Evolutionary conservation across 2,329 filamentous ascomycete species (phyloP).

Genomic region (Penicillium janthinellum): DNA sequence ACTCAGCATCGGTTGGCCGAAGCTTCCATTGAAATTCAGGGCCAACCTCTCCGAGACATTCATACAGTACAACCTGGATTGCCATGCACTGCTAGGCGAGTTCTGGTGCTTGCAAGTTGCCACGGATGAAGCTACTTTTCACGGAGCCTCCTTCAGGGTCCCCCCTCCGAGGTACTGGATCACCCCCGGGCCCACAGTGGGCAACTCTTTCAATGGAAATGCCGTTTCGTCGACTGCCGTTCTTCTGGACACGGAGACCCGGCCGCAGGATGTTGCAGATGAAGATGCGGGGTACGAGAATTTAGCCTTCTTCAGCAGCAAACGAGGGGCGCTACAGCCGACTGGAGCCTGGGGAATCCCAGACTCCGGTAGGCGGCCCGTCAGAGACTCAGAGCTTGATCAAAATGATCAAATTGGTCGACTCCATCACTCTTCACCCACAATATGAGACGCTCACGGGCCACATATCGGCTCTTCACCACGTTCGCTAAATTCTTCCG

Average conservation of each 20-base stretch:
- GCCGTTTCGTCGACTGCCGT: background rate
- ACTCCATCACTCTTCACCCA: too few species aligned
- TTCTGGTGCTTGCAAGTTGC: too few species aligned
- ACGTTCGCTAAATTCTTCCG: background rate
- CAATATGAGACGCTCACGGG: too few species aligned
- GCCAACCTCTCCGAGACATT: too few species aligned
- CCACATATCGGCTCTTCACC: background rate
- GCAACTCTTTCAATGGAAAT: background rate
- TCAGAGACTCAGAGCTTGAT: background rate
- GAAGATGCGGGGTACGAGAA: background rate
- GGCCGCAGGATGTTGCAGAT: background rate
- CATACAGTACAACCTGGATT: too few species aligned
- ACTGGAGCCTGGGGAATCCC: background rate
- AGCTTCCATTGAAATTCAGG: too few species aligned
- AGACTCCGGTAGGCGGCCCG: background rate
- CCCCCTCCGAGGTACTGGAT: too few species aligned
- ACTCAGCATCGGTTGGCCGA: too few species aligned
- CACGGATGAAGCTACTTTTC: too few species aligned
- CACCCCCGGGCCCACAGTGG: background rate
- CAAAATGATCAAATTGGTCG: background rate
- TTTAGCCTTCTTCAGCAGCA: background rate
- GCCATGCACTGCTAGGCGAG: too few species aligned
- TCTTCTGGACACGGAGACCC: background rate
- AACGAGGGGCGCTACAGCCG: background rate
- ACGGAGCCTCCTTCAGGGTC: too few species aligned